Conservation (phyloP, 129 eudicot species). For the Ambrosia trifida region DNA sequence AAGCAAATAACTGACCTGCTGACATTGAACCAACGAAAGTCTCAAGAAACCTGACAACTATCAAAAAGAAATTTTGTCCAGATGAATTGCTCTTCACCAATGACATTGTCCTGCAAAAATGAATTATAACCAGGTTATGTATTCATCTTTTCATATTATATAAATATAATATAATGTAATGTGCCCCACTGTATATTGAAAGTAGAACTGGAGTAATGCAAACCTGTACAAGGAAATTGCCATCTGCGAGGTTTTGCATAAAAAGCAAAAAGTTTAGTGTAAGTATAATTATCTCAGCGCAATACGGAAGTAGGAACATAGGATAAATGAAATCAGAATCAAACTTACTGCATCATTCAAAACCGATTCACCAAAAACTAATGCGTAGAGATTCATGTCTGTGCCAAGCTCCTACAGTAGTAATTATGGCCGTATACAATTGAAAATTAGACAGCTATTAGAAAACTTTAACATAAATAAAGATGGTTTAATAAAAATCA, state of each 20-base stretch:
- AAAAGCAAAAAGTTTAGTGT: slow-evolving; percentile 31
- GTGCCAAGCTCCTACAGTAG: slow-evolving; percentile 92
- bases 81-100: slow-evolving; percentile 79
- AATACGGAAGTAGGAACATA: slow-evolving; percentile 13
- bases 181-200: slow-evolving; percentile 17
- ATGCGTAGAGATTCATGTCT: slow-evolving; percentile 87
- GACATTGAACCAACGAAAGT: slow-evolving; percentile 99
- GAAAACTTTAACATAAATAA: neutral
- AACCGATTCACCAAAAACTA: slow-evolving; percentile 99
- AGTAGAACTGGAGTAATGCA: slow-evolving; percentile 27
- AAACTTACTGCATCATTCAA: slow-evolving; percentile 96
- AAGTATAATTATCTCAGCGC: slow-evolving; percentile 12
- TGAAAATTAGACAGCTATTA: slow-evolving; percentile 12
- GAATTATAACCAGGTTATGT: slow-evolving; percentile 14
- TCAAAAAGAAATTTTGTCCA: slow-evolving; percentile 63
- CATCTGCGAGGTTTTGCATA: slow-evolving; percentile 58
- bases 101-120: slow-evolving; percentile 79
- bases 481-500: neutral
- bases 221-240: slow-evolving; percentile 98
- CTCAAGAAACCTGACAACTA: slow-evolving; percentile 87
- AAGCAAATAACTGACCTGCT: slow-evolving; percentile 57
- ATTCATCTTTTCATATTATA: slow-evolving; percentile 7
- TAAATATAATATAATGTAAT: slow-evolving; percentile 16
- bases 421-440: slow-evolving; percentile 26
- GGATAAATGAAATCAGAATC: slow-evolving; percentile 11